Conservation (phyloP, 2,329 filamentous ascomycete species). For the Sordariomycetes sp. region DNA sequence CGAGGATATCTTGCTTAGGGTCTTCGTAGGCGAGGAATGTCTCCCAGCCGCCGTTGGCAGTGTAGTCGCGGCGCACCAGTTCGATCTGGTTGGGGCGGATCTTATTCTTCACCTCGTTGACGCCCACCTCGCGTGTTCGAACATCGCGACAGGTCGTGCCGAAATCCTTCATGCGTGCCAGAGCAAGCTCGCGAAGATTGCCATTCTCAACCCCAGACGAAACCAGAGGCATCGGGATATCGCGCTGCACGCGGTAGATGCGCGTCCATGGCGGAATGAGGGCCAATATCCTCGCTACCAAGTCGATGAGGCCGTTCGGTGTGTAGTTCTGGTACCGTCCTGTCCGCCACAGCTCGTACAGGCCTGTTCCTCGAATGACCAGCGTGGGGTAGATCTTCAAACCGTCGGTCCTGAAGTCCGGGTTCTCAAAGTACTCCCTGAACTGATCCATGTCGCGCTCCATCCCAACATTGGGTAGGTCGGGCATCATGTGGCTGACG, state of each 20-base stretch:
- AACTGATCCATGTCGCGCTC: conserved; percentile 96
- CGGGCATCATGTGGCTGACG: conserved; percentile 99
- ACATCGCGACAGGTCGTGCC: conserved; percentile 96
- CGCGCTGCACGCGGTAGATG: conserved; percentile 95
- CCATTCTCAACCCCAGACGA: conserved; percentile 97
- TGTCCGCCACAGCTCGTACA: conserved; percentile 96
- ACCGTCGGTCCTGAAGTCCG: conserved; percentile 90
- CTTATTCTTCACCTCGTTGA: conserved; percentile 99
- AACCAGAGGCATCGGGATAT: conserved; percentile 99
- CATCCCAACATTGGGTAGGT: conserved; percentile 96
- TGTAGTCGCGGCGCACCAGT: conserved; percentile 86
- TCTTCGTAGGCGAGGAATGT: conserved; percentile 98
- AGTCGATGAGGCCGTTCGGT: conserved; percentile 88
- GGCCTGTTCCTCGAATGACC: conserved; percentile 89
- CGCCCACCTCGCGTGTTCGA: conserved; percentile 89
- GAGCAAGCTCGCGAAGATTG: conserved; percentile 83
- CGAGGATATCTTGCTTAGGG: conserved; percentile 95
- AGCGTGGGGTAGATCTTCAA: conserved; percentile 97
- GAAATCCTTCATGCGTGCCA: conserved; percentile 99
- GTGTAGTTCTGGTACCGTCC: conserved; percentile 98
- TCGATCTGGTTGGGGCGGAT: conserved; percentile 95
- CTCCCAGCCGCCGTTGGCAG: conserved; percentile 95
- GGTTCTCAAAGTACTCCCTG: conserved; percentile 94
- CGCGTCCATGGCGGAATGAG: conserved; percentile 95
- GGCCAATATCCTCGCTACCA: conserved; percentile 92